Evolutionary conservation across 495 filamentous ascomycete genomes (phyloP).

Genomic region (Jackrogersella multiformis): DNA sequence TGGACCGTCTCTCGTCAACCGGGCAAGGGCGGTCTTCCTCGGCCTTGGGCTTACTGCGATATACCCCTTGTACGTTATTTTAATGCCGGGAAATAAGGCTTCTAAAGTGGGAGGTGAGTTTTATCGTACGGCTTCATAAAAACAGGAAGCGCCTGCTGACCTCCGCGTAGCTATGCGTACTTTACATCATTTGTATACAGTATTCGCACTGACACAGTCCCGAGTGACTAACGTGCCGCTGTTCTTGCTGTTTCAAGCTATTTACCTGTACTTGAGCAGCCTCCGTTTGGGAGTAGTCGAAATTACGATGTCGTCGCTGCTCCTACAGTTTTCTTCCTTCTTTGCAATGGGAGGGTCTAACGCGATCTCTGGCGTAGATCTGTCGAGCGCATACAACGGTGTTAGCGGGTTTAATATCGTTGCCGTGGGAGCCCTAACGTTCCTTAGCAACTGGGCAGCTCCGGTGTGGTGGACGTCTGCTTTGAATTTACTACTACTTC

Average conservation of each 20-base stretch:
- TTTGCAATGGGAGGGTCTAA: conserved; percentile 94
- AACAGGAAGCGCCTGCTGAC: conserved; percentile 22
- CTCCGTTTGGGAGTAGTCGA: conserved; percentile 62
- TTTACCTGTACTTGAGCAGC: conserved; percentile 60
- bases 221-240: conserved; percentile 83
- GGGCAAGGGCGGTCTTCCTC: conserved; percentile 62
- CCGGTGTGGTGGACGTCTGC: conserved; percentile 85
- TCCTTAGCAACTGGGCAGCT: conserved; percentile 89
- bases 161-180: conserved; percentile 47
- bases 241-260: conserved; percentile 75
- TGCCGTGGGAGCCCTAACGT: conserved; percentile 80
- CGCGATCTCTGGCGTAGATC: conserved; percentile 86
- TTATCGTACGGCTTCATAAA: neutral
- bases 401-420: conserved; percentile 72
- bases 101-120: conserved; percentile 42
- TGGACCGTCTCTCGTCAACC: conserved; percentile 58
- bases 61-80: conserved; percentile 47
- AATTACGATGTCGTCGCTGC: conserved; percentile 68
- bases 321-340: conserved; percentile 80
- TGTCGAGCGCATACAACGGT: conserved; percentile 86
- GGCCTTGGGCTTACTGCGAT: conserved; percentile 58
- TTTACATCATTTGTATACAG: conserved; percentile 73
- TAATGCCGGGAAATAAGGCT: conserved; percentile 31
- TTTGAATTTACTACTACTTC: conserved; percentile 64
- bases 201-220: conserved; percentile 89